Base-by-base conservation (phyloP, 2,329 filamentous ascomycete genomes). In the Colletotrichum sp. region DNA sequence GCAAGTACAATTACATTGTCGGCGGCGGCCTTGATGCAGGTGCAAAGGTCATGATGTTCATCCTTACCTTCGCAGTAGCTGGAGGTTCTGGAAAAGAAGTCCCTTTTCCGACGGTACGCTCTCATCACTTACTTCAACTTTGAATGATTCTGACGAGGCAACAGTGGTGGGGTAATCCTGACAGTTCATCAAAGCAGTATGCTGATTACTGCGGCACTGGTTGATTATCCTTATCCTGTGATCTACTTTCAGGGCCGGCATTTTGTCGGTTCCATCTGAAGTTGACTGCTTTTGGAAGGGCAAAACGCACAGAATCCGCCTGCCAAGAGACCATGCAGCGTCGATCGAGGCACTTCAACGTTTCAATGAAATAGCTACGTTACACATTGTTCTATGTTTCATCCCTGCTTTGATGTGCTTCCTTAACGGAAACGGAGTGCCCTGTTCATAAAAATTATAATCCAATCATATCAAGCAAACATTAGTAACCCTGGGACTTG, bases 1-100 rank as follows among this genome's bases (percentile, higher is more conserved):
- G 80, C 49, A 81, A 80, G 74, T 81, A 80, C 65, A 81, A 81
- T 39, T 81, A 80, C 71, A 75, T 77, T 21, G 72, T 74, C n/a
- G 74, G 72, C 2, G 79, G 75, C 6, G 79, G 70, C 21, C 62
- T 80, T 6, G 79, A 80, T 62, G 78, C 75, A 8, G 78, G 79
- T 12, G 75, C 79, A 18, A 76, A 80, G 76, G 76, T 80, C 18
- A 76, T 79, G 75, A 74, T 79, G 68, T 80, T 80, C 55, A 78
- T 80, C 28, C 66, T 78, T 24, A 79, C 77, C 8, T 80, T 78
- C 26, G 64, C 79, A 10, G 78, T 79, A 15, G 74, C 76, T 52
- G 78, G 78, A 32, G 78, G 75, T 52, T 76, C 69, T 16, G 79
- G 78, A 10, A 72, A 66, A 8, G 75, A 75, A 57, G 71, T 78